Conservation (phyloP, 345 rosid genomes). For the Brassica carinata region DNA sequence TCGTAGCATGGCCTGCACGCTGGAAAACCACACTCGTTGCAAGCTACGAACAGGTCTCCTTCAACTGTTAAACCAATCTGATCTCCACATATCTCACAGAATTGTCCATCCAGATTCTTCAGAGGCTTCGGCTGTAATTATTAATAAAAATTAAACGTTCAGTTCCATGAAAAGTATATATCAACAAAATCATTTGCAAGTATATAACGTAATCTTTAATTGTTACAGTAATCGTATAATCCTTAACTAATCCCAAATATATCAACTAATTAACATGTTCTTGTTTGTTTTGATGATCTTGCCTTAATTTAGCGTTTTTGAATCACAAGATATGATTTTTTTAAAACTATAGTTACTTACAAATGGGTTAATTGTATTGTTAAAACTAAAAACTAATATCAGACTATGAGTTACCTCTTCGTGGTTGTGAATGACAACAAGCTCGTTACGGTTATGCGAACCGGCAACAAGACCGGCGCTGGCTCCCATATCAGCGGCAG, state of each 20-base stretch:
- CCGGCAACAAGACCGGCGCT: constrained; percentile 98
- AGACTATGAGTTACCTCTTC: constrained; percentile 64
- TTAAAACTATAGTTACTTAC: neutral
- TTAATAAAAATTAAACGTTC: neutral
- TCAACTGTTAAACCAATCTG: constrained; percentile 80
- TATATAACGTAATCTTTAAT: too few species aligned
- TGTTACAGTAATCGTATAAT: neutral
- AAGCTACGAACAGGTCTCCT: constrained; percentile 95
- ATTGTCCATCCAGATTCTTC: constrained; percentile 91
- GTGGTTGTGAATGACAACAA: constrained; percentile 94
- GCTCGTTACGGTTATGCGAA: constrained; percentile 98
- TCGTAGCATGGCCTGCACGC: constrained; percentile 94
- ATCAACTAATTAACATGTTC: neutral
- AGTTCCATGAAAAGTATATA: neutral
- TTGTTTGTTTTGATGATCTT: neutral
- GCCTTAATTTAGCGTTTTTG: neutral
- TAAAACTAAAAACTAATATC: neutral
- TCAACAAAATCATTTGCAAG: too few species aligned
- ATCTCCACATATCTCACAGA: constrained; percentile 96
- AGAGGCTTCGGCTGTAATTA: constrained; percentile 71
- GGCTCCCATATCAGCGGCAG: constrained; percentile 68
- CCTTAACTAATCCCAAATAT: neutral
- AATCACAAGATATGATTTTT: neutral
- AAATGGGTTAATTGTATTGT: neutral
- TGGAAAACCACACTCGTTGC: constrained; percentile 98